Percentiles rank a stretch among this genome's conserved stretches.
These are phyloP conservation scores for Lipomyces yamanashiensis DNA, from an alignment of 805 yeast genomes.

Conservation along the genomic window DNA sequence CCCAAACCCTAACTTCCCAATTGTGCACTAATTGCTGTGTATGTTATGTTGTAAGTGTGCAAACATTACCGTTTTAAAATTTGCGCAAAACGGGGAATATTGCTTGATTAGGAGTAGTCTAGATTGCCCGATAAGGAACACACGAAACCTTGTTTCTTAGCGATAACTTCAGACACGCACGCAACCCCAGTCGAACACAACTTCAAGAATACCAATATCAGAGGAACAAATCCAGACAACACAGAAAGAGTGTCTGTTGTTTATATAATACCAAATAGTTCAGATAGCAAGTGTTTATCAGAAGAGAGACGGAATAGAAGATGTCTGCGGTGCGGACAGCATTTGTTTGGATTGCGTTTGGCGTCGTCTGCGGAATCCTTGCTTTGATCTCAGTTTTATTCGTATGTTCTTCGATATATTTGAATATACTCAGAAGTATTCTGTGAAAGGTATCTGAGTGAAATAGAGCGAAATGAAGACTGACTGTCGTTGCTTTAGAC, in stretches of 20 bases:
- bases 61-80: background rate
- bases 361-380: conserved; percentile 34
- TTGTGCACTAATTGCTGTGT: background rate
- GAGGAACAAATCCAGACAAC: too few species aligned
- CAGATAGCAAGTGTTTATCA: background rate
- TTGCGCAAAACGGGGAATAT: too few species aligned
- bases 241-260: background rate
- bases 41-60: background rate
- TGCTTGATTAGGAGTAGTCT: too few species aligned
- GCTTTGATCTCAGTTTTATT: conserved; percentile 31
- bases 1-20: conserved; percentile 8
- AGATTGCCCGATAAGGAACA: too few species aligned
- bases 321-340: conserved; percentile 37
- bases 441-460: background rate
- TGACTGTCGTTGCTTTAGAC: conserved; percentile 18
- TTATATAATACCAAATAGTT: background rate
- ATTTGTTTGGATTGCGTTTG: conserved; percentile 38
- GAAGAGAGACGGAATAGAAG: background rate
- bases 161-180: too few species aligned
- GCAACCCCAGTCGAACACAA: too few species aligned
- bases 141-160: too few species aligned
- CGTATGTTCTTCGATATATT: conserved; percentile 18
- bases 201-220: too few species aligned
- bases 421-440: too few species aligned
- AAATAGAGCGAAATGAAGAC: background rate